Evolutionary conservation across 495 filamentous ascomycete species (phyloP).

Genomic region (Annulohypoxylon maeteangense): DNA sequence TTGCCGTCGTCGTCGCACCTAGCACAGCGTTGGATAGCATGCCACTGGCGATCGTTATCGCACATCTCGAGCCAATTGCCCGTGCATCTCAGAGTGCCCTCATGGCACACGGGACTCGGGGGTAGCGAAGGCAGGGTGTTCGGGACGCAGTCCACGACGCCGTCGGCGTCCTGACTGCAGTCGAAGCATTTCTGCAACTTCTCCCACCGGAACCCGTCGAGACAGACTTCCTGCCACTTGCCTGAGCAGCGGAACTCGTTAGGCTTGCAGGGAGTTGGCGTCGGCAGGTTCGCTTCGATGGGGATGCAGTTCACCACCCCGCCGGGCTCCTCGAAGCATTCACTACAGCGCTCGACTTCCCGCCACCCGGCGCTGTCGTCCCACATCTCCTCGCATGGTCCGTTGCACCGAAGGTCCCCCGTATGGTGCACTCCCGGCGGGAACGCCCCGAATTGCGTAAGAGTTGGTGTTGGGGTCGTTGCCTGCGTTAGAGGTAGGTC

Average conservation of each 20-base stretch:
- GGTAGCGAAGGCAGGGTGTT: not conserved
- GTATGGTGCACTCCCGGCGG: not conserved
- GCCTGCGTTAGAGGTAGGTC: not conserved
- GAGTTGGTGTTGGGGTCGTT: not conserved
- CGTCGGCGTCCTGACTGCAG: not conserved
- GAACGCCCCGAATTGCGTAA: not conserved
- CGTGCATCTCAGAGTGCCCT: constrained; percentile 4
- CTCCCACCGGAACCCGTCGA: not conserved
- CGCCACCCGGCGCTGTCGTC: not conserved
- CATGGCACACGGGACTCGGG: not conserved
- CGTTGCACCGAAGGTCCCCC: constrained; percentile 10
- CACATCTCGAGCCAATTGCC: constrained; percentile 11
- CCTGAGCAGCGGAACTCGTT: not conserved
- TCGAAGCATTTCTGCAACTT: not conserved
- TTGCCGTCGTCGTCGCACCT: not conserved
- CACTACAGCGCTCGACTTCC: not conserved
- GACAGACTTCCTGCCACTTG: not conserved
- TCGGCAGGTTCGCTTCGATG: not conserved
- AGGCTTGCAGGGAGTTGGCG: not conserved
- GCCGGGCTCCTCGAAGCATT: not conserved
- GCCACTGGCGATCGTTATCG: not conserved
- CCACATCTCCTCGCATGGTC: not conserved
- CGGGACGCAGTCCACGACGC: constrained; percentile 14
- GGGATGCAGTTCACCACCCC: not conserved
- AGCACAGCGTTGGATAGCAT: not conserved